phyloP scores from a whole-genome alignment of 306 rosid species.

The Lagenaria siceraria region DNA sequence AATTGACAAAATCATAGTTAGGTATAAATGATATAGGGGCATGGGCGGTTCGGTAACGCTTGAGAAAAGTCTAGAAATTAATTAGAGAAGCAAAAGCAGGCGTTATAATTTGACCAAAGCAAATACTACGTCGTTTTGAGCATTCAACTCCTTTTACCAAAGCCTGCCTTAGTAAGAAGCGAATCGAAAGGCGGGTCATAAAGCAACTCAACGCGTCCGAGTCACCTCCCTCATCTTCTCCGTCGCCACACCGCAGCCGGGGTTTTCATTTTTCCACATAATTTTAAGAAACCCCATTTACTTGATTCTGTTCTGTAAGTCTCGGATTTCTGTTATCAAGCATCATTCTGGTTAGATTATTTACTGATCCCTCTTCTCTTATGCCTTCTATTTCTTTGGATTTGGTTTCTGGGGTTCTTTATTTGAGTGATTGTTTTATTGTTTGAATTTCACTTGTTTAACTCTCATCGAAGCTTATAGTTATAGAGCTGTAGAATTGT shows the following conservation, averaged over 20 bases:
- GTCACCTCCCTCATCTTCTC: neutral
- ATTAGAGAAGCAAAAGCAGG: neutral
- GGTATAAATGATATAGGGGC: neutral
- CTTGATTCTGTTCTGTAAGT: conserved; percentile 5
- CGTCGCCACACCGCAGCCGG: neutral
- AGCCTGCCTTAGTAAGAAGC: neutral
- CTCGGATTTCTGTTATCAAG: neutral
- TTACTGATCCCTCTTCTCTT: neutral
- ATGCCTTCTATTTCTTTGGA: neutral
- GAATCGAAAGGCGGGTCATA: neutral
- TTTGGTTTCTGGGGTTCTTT: neutral
- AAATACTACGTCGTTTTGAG: neutral
- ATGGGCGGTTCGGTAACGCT: neutral
- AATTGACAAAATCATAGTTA: too few relatives aligned
- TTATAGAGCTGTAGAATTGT: neutral
- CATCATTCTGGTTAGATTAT: neutral
- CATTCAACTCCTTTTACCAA: neutral
- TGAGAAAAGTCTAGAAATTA: neutral
- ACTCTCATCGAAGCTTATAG: neutral
- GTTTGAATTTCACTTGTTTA: neutral
- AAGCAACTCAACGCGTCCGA: neutral
- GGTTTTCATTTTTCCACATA: neutral
- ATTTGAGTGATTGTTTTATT: neutral
- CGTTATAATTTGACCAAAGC: neutral
- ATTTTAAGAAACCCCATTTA: neutral